A percentile compares a stretch with the other conserved stretches of the same genome.
These are phyloP conservation scores for Lenwebbia sp. DNA, from an alignment of 345 rosid genomes.

Conservation along the genomic window DNA sequence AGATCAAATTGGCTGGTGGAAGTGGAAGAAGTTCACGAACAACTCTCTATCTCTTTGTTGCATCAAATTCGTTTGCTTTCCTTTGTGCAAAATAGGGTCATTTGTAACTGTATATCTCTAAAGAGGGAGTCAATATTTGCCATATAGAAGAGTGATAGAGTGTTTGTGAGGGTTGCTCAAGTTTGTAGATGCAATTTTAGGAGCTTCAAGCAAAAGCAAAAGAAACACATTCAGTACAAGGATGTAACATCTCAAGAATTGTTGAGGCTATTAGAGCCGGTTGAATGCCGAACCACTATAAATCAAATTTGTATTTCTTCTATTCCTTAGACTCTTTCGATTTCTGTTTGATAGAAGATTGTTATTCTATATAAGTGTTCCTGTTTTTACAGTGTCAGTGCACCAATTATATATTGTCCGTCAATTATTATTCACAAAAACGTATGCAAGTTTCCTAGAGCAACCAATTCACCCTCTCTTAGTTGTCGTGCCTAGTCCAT, in stretches of 20 bases:
- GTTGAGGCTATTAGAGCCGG: neutral
- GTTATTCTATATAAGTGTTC: neutral
- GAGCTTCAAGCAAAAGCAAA: neutral
- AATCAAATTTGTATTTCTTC: neutral
- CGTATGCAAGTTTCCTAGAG: neutral
- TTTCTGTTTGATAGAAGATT: neutral
- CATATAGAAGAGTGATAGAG: neutral
- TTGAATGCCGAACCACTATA: neutral
- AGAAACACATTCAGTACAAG: neutral
- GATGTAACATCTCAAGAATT: neutral
- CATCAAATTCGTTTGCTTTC: neutral
- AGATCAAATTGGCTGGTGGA: neutral
- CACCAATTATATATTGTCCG: neutral
- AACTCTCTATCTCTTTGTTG: neutral
- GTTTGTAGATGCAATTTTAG: neutral
- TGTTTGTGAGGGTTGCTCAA: neutral
- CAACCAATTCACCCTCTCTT: neutral
- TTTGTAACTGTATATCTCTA: neutral
- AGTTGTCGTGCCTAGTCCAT: neutral
- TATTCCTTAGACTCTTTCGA: neutral
- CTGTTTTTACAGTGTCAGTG: rapidly evolving
- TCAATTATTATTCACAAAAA: neutral
- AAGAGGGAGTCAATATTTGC: neutral
- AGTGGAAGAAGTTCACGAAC: neutral
- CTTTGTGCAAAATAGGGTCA: neutral